Evolutionary conservation across 306 rosid species (phyloP), one percentile per base, ranked within the genome.

Genomic region (Canavalia gladiata): DNA sequence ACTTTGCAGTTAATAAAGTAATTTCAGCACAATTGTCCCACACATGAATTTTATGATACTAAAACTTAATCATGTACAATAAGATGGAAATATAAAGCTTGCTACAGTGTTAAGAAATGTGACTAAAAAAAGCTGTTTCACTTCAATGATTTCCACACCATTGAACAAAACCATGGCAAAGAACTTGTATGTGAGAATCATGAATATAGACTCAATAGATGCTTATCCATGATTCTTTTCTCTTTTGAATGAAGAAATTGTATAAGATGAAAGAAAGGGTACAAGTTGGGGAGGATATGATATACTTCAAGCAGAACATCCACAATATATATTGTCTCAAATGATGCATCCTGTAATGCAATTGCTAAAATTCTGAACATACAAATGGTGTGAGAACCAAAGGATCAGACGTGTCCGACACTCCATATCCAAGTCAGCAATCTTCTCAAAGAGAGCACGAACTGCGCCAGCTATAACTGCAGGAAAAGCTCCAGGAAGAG

Each of bases 401-500:
- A 89, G 98, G 87, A 96, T 90, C 62, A 96, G 92, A 12, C 99
- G 94, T 51, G 89, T 96, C 56, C 97, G 94, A 82, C 99, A 96
- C 84, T 96, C 99, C 98, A 96, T 96, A 81, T 96, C 99, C 79
- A 96, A 80, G 87, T 96, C 97, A 56, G 89, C 94, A 77, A 96
- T 93, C 88, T 86, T 96, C 83, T 93, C 99, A 76, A 96, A 96
- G 68, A 96, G 92, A 72, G 94, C 90, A 72, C 99, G 98, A 55
- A 96, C 99, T 63, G 94, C 99, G 81, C 97, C 99, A 45, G 99
- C 99, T 46, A 96, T 93, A 83, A 96, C 97, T 75, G 94, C 97
- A 50, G 99, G 99, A 86, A 96, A 96, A 68, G 99, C 99, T 78
- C 99, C 99, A 75, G 99, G 99, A 80, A 96, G 99, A 86, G 99